Percentiles rank a stretch among this genome's conserved stretches.
phyloP scores from a whole-genome alignment of 2,329 filamentous ascomycete genomes.

The Teratosphaeria epicoccoides region DNA sequence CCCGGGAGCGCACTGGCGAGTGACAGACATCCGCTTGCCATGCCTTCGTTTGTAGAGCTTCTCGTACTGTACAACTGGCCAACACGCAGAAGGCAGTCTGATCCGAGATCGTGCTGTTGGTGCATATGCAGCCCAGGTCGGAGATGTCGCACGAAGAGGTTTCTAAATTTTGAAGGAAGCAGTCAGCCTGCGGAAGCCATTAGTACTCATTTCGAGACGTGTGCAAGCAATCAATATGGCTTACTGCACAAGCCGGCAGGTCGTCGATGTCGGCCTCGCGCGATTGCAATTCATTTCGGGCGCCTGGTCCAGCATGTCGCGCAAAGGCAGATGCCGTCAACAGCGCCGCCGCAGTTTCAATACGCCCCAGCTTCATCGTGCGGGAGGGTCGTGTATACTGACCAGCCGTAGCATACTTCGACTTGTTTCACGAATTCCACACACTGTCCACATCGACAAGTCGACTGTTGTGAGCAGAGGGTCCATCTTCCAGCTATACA shows the following conservation, averaged over 20 bases:
- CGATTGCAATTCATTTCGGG: background rate
- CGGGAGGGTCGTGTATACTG: background rate
- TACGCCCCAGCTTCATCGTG: background rate
- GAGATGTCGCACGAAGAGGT: slow-evolving; percentile 9
- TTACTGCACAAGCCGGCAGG: background rate
- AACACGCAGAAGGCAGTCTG: slow-evolving; percentile 7
- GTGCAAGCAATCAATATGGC: background rate
- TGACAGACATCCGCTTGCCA: slow-evolving; percentile 5
- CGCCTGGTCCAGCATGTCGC: background rate
- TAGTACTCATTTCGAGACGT: background rate
- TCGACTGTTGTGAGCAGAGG: background rate
- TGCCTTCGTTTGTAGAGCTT: slow-evolving; percentile 3
- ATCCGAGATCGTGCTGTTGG: slow-evolving; percentile 5
- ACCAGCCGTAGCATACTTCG: background rate
- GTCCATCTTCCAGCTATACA: background rate
- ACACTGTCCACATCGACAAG: background rate
- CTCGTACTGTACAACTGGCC: slow-evolving; percentile 2
- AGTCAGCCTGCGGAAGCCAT: slow-evolving; percentile 5
- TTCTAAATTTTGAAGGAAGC: slow-evolving; percentile 7
- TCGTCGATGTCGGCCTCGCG: background rate
- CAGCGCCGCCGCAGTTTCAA: background rate
- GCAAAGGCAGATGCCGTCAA: background rate
- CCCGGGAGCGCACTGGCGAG: background rate
- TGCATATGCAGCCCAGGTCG: slow-evolving; percentile 10
- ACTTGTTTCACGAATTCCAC: background rate